Base-by-base conservation (phyloP, 345 rosid species). In the Euphorbia lathyris region DNA sequence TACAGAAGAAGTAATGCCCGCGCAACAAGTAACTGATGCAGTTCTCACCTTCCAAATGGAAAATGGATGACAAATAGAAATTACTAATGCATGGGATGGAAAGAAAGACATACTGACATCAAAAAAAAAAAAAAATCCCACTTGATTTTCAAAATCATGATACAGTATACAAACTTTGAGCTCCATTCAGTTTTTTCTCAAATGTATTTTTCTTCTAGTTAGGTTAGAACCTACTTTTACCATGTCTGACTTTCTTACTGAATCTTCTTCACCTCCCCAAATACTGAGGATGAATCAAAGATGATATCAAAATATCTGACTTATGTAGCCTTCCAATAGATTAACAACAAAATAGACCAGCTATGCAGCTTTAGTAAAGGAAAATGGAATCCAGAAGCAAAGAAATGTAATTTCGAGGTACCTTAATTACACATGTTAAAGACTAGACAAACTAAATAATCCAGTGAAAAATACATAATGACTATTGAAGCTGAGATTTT, bases 1-100 rank as follows among this genome's bases (percentile, higher is more conserved):
- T 47, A 82, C 85, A 50, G 88, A 75, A 48, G 97, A 91, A 70
- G 98, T 94, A 63, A 91, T 85, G 74, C 97, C 98, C 66, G 97
- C 98, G 74, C 90, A 94, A 82, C 95, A 91, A 79, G 96, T 94
- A 78, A 94, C 60, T 25, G 97, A 67, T 65, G 92, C 87, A 76
- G 86, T 83, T 80, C 98, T 87, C 83, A 90, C 97, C 98, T 94
- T 74, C 74, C 69, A 74, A 64, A 69, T 56, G 36, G 65, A 65
- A 22, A 72, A 71, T 55, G 3, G 65, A 60, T 29, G 22, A 29
- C 8, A 16, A 58, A 58, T 27, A 57, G 12, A 3, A 27, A 57
- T 23, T 57, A 57, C 17, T 17, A 17, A 47, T 40, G 65, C 25
- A 53, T 5, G 29, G 62, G 65, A 48, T 17, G 74, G 43, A 45